phyloP scores from a whole-genome alignment of 1,284 basidiomycete species.

The Ustilago vetiveriae region DNA sequence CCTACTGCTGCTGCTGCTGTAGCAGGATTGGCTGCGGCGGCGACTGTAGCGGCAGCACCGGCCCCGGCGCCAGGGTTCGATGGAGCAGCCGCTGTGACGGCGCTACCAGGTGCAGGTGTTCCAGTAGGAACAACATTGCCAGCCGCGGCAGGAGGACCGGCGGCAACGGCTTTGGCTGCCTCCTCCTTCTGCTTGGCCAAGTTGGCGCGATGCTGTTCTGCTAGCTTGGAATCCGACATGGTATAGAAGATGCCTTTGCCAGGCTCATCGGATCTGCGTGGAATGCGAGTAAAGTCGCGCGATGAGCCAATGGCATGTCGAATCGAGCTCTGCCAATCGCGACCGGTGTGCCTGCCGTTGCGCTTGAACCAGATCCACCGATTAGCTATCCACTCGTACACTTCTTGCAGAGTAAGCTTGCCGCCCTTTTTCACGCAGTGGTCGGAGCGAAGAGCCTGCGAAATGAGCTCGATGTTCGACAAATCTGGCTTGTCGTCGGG shows the following conservation, averaged over 20 bases:
- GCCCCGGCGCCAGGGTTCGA: slow-evolving; percentile 1
- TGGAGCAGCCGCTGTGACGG: neutral
- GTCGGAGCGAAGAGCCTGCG: slow-evolving; percentile 56
- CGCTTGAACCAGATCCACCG: slow-evolving; percentile 84
- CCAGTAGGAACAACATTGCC: slow-evolving; percentile 4
- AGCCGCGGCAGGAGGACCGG: slow-evolving; percentile 4
- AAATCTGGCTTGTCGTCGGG: slow-evolving; percentile 60
- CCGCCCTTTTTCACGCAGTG: slow-evolving; percentile 71
- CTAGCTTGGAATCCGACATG: slow-evolving; percentile 52
- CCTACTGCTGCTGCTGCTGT: neutral
- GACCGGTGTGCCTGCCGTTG: slow-evolving; percentile 58
- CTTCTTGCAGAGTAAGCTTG: slow-evolving; percentile 88
- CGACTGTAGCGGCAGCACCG: neutral
- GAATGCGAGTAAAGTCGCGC: slow-evolving; percentile 60
- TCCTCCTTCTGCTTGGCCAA: slow-evolving; percentile 47
- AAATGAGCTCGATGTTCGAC: slow-evolving; percentile 62
- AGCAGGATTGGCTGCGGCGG: slow-evolving; percentile 3
- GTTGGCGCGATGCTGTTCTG: slow-evolving; percentile 47
- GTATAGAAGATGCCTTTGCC: slow-evolving; percentile 66
- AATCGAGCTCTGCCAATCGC: slow-evolving; percentile 65
- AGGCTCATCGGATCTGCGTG: slow-evolving; percentile 57
- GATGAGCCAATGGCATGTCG: slow-evolving; percentile 62
- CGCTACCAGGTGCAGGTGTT: neutral
- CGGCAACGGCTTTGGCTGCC: slow-evolving; percentile 42
- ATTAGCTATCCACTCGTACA: slow-evolving; percentile 88